Conservation (phyloP, 306 rosid species). For the Begonia peltatifolia region DNA sequence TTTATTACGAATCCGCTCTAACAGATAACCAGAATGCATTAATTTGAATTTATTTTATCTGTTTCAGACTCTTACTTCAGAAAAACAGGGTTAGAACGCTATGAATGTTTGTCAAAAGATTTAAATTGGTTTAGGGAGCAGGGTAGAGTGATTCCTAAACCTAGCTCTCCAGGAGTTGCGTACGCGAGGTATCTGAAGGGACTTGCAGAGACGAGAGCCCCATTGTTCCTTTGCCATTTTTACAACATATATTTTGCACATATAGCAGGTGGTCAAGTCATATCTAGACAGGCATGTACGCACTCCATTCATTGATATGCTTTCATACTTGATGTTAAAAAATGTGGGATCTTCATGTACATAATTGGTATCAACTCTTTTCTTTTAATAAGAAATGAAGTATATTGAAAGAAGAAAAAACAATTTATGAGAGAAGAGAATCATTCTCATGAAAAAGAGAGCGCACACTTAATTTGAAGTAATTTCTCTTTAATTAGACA, state of each 20-base stretch:
- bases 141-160: conserved; percentile 43
- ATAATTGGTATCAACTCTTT: neutral
- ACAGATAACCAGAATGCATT: neutral
- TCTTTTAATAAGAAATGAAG: too few species aligned
- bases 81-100: conserved; percentile 77
- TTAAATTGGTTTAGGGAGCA: conserved; percentile 45
- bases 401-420: too few species aligned
- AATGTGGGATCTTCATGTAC: neutral
- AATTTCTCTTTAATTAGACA: too few species aligned
- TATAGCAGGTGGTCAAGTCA: conserved; percentile 67
- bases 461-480: too few species aligned
- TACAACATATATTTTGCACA: conserved; percentile 76
- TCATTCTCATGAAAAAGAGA: too few species aligned
- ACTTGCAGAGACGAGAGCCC: conserved; percentile 45
- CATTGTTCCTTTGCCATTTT: conserved; percentile 71
- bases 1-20: neutral
- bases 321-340: conserved; percentile 4
- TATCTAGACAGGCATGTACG: conserved; percentile 41
- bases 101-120: conserved; percentile 45
- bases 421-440: too few species aligned
- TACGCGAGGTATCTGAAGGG: conserved; percentile 59
- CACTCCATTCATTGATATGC: neutral
- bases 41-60: neutral
- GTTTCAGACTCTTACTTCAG: conserved; percentile 56
- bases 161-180: conserved; percentile 47